Evolutionary conservation across 176 grass and related monocot species (phyloP).

Genomic region (Cenchrus americanus): DNA sequence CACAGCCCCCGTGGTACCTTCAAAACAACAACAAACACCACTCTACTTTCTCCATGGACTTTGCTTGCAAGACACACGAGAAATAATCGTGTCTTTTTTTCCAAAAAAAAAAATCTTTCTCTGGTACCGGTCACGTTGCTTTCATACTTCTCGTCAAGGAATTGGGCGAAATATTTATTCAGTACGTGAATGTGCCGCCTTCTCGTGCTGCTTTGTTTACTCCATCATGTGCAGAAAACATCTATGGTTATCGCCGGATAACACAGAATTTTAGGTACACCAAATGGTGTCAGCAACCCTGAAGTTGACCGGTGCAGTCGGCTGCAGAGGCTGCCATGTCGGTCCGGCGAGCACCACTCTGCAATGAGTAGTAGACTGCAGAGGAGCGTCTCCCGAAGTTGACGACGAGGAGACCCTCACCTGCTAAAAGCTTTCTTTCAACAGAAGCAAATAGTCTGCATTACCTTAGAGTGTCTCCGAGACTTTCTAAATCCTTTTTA

Average conservation of each 20-base stretch:
- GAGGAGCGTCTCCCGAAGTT: not conserved
- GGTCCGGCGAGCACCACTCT: no score
- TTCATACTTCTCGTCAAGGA: not conserved
- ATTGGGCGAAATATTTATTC: no score
- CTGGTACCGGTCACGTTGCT: not conserved
- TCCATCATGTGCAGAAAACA: not conserved
- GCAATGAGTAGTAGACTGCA: no score
- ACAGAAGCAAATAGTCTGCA: not conserved
- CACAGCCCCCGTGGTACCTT: not conserved
- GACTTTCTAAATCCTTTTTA: no score
- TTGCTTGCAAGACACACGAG: slow-evolving; percentile 46
- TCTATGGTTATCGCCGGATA: not conserved
- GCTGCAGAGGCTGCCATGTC: no score
- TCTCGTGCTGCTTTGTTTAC: not conserved
- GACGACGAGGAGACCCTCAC: slow-evolving; percentile 1
- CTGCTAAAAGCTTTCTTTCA: slow-evolving; percentile 25
- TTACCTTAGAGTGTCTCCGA: no score
- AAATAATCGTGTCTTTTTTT: not conserved
- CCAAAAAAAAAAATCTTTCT: no score
- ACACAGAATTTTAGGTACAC: slow-evolving; percentile 43
- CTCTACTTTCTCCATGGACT: not conserved
- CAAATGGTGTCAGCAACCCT: not conserved
- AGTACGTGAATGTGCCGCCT: not conserved
- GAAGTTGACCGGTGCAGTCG: not conserved
- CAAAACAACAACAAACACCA: no score